Percentiles rank a stretch among this genome's conserved stretches.
These are phyloP conservation scores for Apiospora hydei DNA, from an alignment of 2,329 filamentous ascomycete genomes.

Conservation along the genomic window DNA sequence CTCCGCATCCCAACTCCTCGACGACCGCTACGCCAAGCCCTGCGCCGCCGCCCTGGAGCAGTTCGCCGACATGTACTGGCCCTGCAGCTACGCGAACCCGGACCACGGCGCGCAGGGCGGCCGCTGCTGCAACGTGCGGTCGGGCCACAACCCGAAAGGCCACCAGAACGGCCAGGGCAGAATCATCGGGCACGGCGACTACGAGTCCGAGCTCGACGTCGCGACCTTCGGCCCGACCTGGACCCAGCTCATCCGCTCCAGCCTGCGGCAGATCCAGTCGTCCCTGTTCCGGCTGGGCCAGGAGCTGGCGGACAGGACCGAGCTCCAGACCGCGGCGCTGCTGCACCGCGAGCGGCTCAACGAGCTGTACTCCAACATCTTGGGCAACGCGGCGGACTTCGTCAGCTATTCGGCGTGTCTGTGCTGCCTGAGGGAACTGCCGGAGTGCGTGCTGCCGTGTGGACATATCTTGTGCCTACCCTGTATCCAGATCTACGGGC, in stretches of 20 bases:
- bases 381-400: constrained; percentile 38
- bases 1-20: constrained; percentile 40
- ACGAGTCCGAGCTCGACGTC: constrained; percentile 39
- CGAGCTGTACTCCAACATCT: constrained; percentile 40
- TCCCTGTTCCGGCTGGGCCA: constrained; percentile 39
- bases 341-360: constrained; percentile 42
- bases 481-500: constrained; percentile 41
- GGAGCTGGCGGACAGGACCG: constrained; percentile 38
- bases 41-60: constrained; percentile 40
- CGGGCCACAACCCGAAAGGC: constrained; percentile 43
- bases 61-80: constrained; percentile 42
- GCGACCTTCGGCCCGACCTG: constrained; percentile 37
- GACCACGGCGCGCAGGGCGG: constrained; percentile 38
- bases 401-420: constrained; percentile 43
- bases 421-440: constrained; percentile 42
- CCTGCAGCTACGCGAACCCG: constrained; percentile 39
- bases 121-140: constrained; percentile 41
- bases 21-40: constrained; percentile 41
- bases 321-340: constrained; percentile 40
- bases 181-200: constrained; percentile 44
- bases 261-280: constrained; percentile 39
- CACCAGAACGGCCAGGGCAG: constrained; percentile 42
- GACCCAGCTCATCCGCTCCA: constrained; percentile 39
- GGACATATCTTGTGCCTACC: constrained; percentile 42
- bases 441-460: constrained; percentile 42